Conservation (phyloP, 148 eudicot species). For the Cornus florida region DNA sequence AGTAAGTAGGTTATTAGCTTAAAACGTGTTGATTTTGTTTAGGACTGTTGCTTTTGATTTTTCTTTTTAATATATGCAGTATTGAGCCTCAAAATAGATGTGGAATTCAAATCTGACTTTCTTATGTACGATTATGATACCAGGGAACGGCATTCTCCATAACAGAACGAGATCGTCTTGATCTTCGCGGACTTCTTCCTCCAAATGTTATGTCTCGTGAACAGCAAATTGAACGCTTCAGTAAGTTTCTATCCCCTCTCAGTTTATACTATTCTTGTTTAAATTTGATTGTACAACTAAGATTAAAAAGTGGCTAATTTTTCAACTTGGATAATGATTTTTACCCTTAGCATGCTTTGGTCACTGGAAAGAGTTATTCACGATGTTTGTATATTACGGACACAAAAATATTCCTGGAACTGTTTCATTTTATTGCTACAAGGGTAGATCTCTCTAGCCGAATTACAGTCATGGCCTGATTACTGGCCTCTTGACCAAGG, state of each 20-base stretch:
- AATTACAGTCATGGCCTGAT: not conserved
- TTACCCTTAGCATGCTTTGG: not conserved
- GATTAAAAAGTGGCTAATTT: not conserved
- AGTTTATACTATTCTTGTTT: not conserved
- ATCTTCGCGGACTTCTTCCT: constrained; percentile 96
- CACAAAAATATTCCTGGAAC: too few relatives aligned
- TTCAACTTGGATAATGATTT: not conserved
- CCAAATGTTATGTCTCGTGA: constrained; percentile 86
- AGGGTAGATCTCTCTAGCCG: not conserved
- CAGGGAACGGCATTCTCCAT: constrained; percentile 97
- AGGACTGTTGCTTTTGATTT: not conserved
- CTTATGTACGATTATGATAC: constrained; percentile 10
- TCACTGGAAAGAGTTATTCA: not conserved
- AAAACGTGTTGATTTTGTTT: not conserved
- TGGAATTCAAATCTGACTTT: not conserved
- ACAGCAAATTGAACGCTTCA: constrained; percentile 89
- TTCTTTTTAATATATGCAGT: too few relatives aligned
- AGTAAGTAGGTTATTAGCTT: not conserved
- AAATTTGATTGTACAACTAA: not conserved
- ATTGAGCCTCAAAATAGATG: too few relatives aligned
- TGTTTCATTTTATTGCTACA: not conserved
- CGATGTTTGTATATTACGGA: not conserved
- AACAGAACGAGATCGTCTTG: constrained; percentile 97
- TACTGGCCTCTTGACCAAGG: not conserved
- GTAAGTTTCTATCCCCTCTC: constrained; percentile 42